Conservation (phyloP, 179 eudicot genomes). For the Drosera spatulata region DNA sequence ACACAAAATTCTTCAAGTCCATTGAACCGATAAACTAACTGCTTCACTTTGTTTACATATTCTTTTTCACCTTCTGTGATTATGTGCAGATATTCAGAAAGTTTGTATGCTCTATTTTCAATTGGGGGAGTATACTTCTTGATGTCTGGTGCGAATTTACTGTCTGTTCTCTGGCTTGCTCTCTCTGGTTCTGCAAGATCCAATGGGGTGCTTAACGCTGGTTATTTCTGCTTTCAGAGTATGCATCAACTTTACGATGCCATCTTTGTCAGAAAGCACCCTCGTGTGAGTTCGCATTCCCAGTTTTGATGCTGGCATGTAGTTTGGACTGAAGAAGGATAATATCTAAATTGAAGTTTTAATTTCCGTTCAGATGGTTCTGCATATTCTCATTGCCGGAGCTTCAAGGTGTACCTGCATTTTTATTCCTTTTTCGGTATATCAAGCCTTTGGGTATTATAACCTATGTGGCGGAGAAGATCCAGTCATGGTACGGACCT, state of each 20-base stretch:
- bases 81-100: conserved; percentile 78
- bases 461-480: conserved; percentile 48
- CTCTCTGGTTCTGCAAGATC: conserved; percentile 78
- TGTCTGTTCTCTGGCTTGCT: conserved; percentile 52
- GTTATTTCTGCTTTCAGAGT: conserved; percentile 62
- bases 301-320: neutral
- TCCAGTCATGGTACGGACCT: conserved; percentile 58
- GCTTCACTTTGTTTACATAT: neutral
- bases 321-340: neutral
- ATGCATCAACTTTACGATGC: conserved; percentile 62
- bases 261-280: conserved; percentile 27
- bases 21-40: neutral
- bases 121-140: conserved; percentile 69
- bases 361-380: conserved; percentile 31
- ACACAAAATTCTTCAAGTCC: neutral
- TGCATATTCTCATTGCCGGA: conserved; percentile 51
- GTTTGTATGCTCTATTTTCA: conserved; percentile 71
- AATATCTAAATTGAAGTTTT: neutral
- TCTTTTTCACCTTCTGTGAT: neutral
- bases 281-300: conserved; percentile 32
- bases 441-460: conserved; percentile 84
- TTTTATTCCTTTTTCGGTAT: conserved; percentile 59
- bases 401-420: conserved; percentile 47
- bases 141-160: conserved; percentile 38
- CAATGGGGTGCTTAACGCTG: conserved; percentile 88